Percentiles rank a stretch among this genome's conserved stretches.
Conservation (phyloP, 257 asterid species). For the Craterostigma plantagineum region DNA sequence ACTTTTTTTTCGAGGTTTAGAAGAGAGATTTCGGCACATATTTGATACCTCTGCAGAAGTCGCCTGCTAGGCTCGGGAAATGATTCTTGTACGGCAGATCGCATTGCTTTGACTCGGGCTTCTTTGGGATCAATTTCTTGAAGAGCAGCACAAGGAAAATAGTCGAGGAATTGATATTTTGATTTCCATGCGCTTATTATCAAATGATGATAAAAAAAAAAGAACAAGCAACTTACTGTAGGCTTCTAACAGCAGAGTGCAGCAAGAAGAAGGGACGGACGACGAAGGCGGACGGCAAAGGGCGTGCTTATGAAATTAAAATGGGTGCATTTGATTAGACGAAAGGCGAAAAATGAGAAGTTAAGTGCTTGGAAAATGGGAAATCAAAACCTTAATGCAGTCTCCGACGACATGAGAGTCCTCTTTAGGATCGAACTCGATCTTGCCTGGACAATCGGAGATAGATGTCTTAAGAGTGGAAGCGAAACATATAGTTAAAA, state of each 20-base stretch:
- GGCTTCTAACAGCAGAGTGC: slow-evolving; percentile 90
- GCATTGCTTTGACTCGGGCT: slow-evolving; percentile 69
- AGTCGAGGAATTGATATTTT: not conserved
- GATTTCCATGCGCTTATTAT: no score
- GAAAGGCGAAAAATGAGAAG: not conserved
- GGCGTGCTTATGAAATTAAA: slow-evolving; percentile 71
- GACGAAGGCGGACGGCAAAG: slow-evolving; percentile 98
- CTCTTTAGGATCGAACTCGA: slow-evolving; percentile 65
- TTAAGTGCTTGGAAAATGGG: slow-evolving; percentile 9
- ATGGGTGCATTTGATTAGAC: not conserved
- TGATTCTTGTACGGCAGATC: slow-evolving; percentile 69
- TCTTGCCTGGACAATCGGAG: slow-evolving; percentile 36
- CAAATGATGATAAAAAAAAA: not conserved
- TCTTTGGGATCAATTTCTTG: slow-evolving; percentile 71
- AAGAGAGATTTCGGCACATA: not conserved
- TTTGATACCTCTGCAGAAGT: slow-evolving; percentile 20
- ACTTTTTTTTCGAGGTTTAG: not conserved
- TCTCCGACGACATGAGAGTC: slow-evolving; percentile 98
- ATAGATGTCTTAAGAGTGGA: not conserved
- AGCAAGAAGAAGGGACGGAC: slow-evolving; percentile 97
- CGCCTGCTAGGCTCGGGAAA: slow-evolving; percentile 98
- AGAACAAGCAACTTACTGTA: slow-evolving; percentile 47
- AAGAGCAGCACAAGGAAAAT: not conserved
- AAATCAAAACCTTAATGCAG: slow-evolving; percentile 73
- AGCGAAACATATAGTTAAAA: no score